Base-by-base conservation (phyloP, 768 basidiomycete species). In the Naematelia encephala region DNA sequence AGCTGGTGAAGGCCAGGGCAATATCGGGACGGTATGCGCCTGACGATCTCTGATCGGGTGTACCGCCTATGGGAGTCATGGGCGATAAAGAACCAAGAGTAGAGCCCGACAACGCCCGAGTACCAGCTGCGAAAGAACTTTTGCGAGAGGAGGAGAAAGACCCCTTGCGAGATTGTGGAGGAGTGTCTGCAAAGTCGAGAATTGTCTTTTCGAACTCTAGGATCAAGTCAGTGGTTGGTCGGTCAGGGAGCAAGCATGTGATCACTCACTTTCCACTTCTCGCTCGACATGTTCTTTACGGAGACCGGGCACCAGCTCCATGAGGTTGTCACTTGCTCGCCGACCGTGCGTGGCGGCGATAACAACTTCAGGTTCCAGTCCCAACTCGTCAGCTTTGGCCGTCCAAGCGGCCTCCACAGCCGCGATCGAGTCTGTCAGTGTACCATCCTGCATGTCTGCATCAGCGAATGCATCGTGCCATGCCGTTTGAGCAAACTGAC, bases 281-380 rank as follows among this genome's bases (percentile, higher is more conserved):
- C 34, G 25, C 13, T 69, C 62, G 13, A 69, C 60, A 28, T 66
- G 63, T 39, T 69, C 55, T 21, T 61, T 61, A 51, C 57, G 47
- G 1, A 78, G 62, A 25, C 66, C 59, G 8, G 77, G 77, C 47
- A 77, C 69, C 34, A 78, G 64, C 27, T 77, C 74, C 3, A 81
- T 73, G 63, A 88, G 83, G 77, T 88, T 89, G 79, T 88, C 87
- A 69, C 86, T 80, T 11, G 87, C 87, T 60, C 87, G 85, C 70
- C 87, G 85, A 68, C 87, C 87, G 73, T 89, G 87, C n/a, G 87
- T 88, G 39, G 85, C 84, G 10, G 84, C 84, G 68, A 88, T 86
- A 62, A 87, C 85, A 56, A 83, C 80, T 57, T 81, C 80, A 5
- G 85, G 85, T 74, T 86, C 85, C 75, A 83, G 82, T 54, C 85